A percentile compares a stretch with the other conserved stretches of the same genome.
Evolutionary conservation across 805 yeast species (phyloP).

Genomic region (Saturnispora sekii): DNA sequence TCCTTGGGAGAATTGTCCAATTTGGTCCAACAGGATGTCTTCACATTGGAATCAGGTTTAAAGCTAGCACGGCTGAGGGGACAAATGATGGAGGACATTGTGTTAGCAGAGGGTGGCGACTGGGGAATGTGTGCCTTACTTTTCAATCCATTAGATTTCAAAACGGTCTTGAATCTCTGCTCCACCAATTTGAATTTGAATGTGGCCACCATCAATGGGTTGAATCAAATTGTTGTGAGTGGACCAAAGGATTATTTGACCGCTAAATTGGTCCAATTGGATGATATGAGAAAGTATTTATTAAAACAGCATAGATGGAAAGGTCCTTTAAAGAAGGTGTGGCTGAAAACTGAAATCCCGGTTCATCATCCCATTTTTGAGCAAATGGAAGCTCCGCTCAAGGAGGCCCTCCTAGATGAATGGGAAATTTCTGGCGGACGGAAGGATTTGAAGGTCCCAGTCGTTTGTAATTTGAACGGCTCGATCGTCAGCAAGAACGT

Average conservation of each 20-base stretch:
- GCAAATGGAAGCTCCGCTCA: constrained; percentile 21
- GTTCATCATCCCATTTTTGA: constrained; percentile 27
- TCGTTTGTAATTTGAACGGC: constrained; percentile 25
- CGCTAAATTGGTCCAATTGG: constrained; percentile 12
- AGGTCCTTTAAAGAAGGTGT: constrained; percentile 20
- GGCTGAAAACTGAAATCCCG: constrained; percentile 25
- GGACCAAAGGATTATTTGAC: constrained; percentile 18
- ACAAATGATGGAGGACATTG: constrained; percentile 23
- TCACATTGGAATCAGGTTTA: constrained; percentile 21
- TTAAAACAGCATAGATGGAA: constrained; percentile 16
- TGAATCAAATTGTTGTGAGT: constrained; percentile 28
- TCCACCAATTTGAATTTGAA: constrained; percentile 13
- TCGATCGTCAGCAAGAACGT: constrained; percentile 12
- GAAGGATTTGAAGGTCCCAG: constrained; percentile 18
- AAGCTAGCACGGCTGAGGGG: constrained; percentile 23
- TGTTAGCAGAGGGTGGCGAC: constrained; percentile 10
- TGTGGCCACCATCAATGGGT: constrained; percentile 26
- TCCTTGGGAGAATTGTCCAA: constrained; percentile 29
- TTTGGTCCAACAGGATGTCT: constrained; percentile 21
- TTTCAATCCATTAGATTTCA: constrained; percentile 19
- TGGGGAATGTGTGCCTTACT: constrained; percentile 29
- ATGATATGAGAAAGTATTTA: constrained; percentile 10
- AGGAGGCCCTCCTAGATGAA: constrained; percentile 9
- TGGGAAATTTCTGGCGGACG: constrained; percentile 1
- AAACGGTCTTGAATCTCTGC: constrained; percentile 13